phyloP scores from a whole-genome alignment of 805 yeast species.

The Lachancea sp. region DNA sequence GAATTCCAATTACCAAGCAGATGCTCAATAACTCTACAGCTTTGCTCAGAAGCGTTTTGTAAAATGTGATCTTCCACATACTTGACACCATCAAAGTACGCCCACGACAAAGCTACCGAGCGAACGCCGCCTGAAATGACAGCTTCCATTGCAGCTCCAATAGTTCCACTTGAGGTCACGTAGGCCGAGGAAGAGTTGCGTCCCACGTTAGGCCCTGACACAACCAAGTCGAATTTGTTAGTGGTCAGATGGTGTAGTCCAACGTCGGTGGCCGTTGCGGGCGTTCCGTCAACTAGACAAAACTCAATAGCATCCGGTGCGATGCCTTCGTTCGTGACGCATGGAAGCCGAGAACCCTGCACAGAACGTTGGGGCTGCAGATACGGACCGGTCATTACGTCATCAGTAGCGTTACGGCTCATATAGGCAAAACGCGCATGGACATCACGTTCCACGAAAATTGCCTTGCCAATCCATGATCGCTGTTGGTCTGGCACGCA shows the following conservation, averaged over 20 bases:
- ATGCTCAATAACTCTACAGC: slow-evolving; percentile 57
- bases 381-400: slow-evolving; percentile 63
- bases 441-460: slow-evolving; percentile 70
- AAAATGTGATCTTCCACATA: slow-evolving; percentile 46
- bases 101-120: slow-evolving; percentile 79
- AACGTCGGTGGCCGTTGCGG: slow-evolving; percentile 91
- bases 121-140: slow-evolving; percentile 56
- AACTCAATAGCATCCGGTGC: slow-evolving; percentile 56
- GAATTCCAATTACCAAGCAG: slow-evolving; percentile 53
- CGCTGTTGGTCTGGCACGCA: slow-evolving; percentile 77
- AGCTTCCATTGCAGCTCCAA: slow-evolving; percentile 96
- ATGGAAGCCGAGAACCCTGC: slow-evolving; percentile 22
- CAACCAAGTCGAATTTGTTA: slow-evolving; percentile 65
- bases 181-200: slow-evolving; percentile 86
- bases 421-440: slow-evolving; percentile 57
- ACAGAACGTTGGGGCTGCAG: slow-evolving; percentile 41
- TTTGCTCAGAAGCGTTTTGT: slow-evolving; percentile 57
- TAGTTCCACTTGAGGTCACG: slow-evolving; percentile 86
- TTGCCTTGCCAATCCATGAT: slow-evolving; percentile 98
- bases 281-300: slow-evolving; percentile 86
- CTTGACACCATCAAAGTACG: slow-evolving; percentile 51
- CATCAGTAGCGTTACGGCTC: slow-evolving; percentile 42
- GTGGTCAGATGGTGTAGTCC: slow-evolving; percentile 68
- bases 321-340: slow-evolving; percentile 17
- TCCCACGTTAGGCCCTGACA: slow-evolving; percentile 95